Evolutionary conservation across 1,139 yeast species (phyloP).

Genomic region (Geotrichum macrosporum): DNA sequence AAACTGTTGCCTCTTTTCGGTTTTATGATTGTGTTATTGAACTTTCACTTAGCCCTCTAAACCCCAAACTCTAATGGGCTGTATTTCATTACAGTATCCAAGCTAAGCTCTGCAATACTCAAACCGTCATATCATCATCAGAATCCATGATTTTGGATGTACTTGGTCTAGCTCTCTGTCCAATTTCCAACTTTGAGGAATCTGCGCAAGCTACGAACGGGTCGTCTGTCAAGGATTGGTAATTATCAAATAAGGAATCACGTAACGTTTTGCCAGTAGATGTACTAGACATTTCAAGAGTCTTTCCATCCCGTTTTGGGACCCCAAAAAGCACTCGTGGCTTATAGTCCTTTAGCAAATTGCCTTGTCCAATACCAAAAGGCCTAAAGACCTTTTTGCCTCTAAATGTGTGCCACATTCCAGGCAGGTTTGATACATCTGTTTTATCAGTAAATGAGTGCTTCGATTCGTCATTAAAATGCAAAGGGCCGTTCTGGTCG

Average conservation of each 20-base stretch:
- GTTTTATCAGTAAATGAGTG: conserved; percentile 9
- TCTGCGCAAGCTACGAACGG: too few species aligned
- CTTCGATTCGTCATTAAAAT: not conserved
- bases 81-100: too few species aligned
- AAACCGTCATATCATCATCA: too few species aligned
- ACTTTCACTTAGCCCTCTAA: too few species aligned
- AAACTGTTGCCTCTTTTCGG: too few species aligned
- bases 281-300: conserved; percentile 12
- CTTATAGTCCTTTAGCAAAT: conserved; percentile 12
- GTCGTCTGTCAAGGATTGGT: not conserved
- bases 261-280: conserved; percentile 6
- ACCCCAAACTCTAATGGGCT: too few species aligned
- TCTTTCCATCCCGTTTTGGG: conserved; percentile 15
- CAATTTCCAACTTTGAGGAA: too few species aligned
- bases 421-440: conserved; percentile 24
- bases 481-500: not conserved
- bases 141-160: conserved; percentile 11
- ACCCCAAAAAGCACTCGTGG: conserved; percentile 22
- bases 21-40: too few species aligned
- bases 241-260: not conserved
- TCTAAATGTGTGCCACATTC: conserved; percentile 42
- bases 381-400: conserved; percentile 41
- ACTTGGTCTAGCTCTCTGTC: not conserved
- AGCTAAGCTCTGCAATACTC: too few species aligned
- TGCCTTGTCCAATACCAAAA: conserved; percentile 26